A percentile compares a stretch with the other conserved stretches of the same genome.
Conservation (phyloP, 1,284 basidiomycete genomes). For the Ceratobasidium sp. region DNA sequence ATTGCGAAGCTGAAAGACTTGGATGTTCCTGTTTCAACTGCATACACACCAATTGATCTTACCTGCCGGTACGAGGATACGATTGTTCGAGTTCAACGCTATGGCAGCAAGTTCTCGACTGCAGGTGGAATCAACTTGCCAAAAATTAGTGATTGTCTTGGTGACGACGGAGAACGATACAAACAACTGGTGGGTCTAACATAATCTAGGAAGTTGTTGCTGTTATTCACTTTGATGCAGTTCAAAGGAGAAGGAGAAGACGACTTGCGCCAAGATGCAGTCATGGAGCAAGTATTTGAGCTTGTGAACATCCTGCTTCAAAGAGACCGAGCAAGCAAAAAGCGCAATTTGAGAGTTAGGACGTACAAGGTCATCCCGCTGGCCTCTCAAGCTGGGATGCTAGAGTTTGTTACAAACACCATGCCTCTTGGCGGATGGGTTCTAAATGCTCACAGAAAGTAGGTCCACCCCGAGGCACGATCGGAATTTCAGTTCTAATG, state of each 20-base stretch:
- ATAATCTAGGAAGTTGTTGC: not conserved
- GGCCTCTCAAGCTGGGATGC: slow-evolving; percentile 78
- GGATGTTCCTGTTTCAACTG: slow-evolving; percentile 84
- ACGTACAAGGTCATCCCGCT: slow-evolving; percentile 92
- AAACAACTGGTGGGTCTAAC: slow-evolving; percentile 76
- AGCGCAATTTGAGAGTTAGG: slow-evolving; percentile 76
- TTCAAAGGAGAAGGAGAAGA: slow-evolving; percentile 92
- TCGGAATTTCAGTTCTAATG: too few species aligned
- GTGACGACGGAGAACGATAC: slow-evolving; percentile 72
- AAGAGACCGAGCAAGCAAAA: slow-evolving; percentile 76
- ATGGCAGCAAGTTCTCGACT: slow-evolving; percentile 64
- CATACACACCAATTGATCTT: slow-evolving; percentile 72
- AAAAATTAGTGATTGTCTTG: slow-evolving; percentile 79
- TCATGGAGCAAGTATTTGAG: slow-evolving; percentile 98
- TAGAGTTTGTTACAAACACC: slow-evolving; percentile 93
- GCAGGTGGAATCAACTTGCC: slow-evolving; percentile 86
- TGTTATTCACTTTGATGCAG: slow-evolving; percentile 53
- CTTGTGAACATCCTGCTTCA: slow-evolving; percentile 83
- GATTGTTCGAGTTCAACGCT: slow-evolving; percentile 69
- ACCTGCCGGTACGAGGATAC: slow-evolving; percentile 69
- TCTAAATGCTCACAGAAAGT: slow-evolving; percentile 66
- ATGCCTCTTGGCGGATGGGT: slow-evolving; percentile 72
- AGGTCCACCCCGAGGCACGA: slow-evolving; percentile 41
- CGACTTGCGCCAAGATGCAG: slow-evolving; percentile 94
- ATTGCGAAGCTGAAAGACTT: slow-evolving; percentile 59